Evolutionary conservation across 2,329 filamentous ascomycete species (phyloP), one percentile per base, ranked within the genome.

Genomic region (Peltaster fructicola): DNA sequence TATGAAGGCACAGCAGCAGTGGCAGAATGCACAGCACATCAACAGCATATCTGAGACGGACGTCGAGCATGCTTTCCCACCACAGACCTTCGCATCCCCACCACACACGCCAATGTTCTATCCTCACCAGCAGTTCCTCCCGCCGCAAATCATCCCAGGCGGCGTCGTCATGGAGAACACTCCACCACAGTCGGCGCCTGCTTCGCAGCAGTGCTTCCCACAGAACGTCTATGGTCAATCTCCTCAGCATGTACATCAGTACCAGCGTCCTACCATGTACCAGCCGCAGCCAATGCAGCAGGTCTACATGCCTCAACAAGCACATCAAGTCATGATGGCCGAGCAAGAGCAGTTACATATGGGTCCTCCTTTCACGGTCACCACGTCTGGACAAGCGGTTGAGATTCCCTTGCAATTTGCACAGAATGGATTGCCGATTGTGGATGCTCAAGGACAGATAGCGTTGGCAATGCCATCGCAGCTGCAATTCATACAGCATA

Each of bases 141-240:
- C 29, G 33, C 47, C 44, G 19, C 48, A 48, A 10, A 38, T 43
- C 6, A 34, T 47, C 8, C 42, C 40, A 29, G 35, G 35, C 41
- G 35, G 40, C 14, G 38, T 43, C 6, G 43, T 47, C 17, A 53
- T 51, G 29, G 54, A 54, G 23, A 56, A 59, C 29, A 59, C 58
- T 4, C 57, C 57, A 17, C 58, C 58, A 6, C 57, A 61, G 32
- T 61, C 57, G 14, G 58, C 58, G 17, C 58, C 58, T 8, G 54
- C 58, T 3, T 53, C 50, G n/a, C 57, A 61, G 31, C 52, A 57
- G 35, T 49, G 41, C 22, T 62, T 62, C 29, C 45, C 53, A n/a
- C n/a, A n/a, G n/a, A n/a, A n/a, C n/a, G n/a, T n/a, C n/a, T n/a
- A n/a, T n/a, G 22, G 14, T 13, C 37, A 34, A 17, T 35, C 30